These are phyloP conservation scores for Paracorniculantispora psalliotae DNA, from an alignment of 2,329 filamentous ascomycete species.

Conservation along the genomic window DNA sequence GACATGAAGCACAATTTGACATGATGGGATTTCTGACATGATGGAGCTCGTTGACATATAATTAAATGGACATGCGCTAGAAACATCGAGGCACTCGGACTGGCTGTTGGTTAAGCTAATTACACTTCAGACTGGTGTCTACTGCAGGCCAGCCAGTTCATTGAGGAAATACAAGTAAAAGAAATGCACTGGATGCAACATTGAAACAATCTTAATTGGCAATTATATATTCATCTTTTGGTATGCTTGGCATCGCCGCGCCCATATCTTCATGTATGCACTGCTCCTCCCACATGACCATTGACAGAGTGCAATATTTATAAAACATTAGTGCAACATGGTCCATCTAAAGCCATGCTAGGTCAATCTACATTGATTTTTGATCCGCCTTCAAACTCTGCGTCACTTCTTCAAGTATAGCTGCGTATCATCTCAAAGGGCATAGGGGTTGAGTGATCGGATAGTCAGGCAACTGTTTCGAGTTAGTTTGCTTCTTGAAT, in stretches of 20 bases:
- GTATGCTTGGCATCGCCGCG: background rate
- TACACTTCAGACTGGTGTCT: no score
- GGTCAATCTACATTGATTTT: slow-evolving; percentile 10
- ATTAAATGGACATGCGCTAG: background rate
- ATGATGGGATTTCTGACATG: background rate
- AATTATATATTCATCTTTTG: slow-evolving; percentile 9
- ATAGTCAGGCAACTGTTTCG: slow-evolving; percentile 69
- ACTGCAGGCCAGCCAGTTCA: no score
- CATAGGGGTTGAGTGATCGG: slow-evolving; percentile 75
- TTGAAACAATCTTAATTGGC: slow-evolving; percentile 3
- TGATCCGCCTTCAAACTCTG: background rate
- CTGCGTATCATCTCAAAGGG: slow-evolving; percentile 40
- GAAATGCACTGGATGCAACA: no score
- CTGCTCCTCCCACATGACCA: slow-evolving; percentile 3
- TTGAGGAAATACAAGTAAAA: no score
- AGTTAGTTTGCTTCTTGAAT: slow-evolving; percentile 16
- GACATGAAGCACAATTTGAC: background rate
- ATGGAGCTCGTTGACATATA: background rate
- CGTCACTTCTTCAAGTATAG: background rate
- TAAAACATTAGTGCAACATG: slow-evolving; percentile 10
- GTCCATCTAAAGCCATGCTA: background rate
- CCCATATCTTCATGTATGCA: background rate
- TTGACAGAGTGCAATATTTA: slow-evolving; percentile 7
- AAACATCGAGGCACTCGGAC: background rate
- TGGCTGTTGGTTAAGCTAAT: no score